Conservation (phyloP, 2,329 filamentous ascomycete species). For the Mariannaea sp. region DNA sequence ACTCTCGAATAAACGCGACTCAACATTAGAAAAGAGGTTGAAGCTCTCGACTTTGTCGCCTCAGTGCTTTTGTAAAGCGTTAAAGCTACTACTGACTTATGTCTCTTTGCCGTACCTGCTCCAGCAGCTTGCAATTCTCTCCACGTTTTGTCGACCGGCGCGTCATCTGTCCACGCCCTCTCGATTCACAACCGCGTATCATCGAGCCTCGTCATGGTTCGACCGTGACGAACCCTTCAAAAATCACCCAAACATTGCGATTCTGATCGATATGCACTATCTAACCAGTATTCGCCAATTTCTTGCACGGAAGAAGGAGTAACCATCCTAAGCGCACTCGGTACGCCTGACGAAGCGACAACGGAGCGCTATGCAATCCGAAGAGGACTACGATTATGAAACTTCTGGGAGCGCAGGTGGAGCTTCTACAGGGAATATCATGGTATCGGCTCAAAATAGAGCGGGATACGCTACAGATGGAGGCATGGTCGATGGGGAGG, state of each 20-base stretch:
- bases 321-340: conserved; percentile 56
- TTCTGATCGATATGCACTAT: conserved; percentile 41
- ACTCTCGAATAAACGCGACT: conserved; percentile 35
- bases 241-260: conserved; percentile 29
- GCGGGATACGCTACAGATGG: neutral
- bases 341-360: conserved; percentile 63
- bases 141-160: conserved; percentile 1
- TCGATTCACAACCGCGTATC: conserved; percentile 32
- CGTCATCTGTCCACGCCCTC: conserved; percentile 9
- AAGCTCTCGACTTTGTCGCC: conserved; percentile 18
- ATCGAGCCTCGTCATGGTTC: conserved; percentile 31
- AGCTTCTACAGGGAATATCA: conserved; percentile 30
- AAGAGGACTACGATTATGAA: conserved; percentile 54
- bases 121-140: conserved; percentile 6
- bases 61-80: conserved; percentile 8
- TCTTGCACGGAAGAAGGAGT: conserved; percentile 35
- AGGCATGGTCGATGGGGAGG: conserved; percentile 36
- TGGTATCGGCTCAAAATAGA: conserved; percentile 14
- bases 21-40: conserved; percentile 23
- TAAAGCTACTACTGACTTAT: conserved; percentile 18
- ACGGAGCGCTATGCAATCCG: conserved; percentile 58
- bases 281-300: conserved; percentile 19
- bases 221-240: conserved; percentile 29
- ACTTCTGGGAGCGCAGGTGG: conserved; percentile 42
- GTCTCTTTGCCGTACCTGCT: conserved; percentile 1